These are phyloP conservation scores for Neurospora discreta DNA, from an alignment of 495 filamentous ascomycete genomes.

Conservation along the genomic window DNA sequence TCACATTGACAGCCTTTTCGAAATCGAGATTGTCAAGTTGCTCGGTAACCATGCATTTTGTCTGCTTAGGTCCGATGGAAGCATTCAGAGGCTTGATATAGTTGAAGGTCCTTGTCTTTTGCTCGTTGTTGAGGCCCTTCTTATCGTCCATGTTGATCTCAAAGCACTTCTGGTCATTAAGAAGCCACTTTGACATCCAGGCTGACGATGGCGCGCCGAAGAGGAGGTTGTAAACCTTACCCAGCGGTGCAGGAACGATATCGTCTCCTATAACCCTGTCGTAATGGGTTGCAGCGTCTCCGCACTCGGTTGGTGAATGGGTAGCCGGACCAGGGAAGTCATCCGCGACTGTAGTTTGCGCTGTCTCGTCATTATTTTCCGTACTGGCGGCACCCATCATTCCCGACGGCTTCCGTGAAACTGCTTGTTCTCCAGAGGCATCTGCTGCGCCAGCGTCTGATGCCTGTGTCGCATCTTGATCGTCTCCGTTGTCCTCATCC, in stretches of 20 bases:
- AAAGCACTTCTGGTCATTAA: slow-evolving; percentile 76
- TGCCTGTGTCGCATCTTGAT: slow-evolving; percentile 47
- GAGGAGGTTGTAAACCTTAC: slow-evolving; percentile 78
- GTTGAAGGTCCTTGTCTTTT: slow-evolving; percentile 60
- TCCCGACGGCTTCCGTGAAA: slow-evolving; percentile 57
- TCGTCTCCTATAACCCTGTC: slow-evolving; percentile 81
- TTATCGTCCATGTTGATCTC: slow-evolving; percentile 80
- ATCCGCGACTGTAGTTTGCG: slow-evolving; percentile 34
- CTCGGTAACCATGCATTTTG: slow-evolving; percentile 86
- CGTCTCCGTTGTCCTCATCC: slow-evolving; percentile 60
- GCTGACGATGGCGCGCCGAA: slow-evolving; percentile 69
- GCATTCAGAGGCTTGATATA: slow-evolving; percentile 87
- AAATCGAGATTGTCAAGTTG: slow-evolving; percentile 71
- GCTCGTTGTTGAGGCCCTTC: slow-evolving; percentile 61
- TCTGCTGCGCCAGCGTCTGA: slow-evolving; percentile 50
- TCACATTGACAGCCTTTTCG: slow-evolving; percentile 74
- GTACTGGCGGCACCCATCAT: slow-evolving; percentile 32
- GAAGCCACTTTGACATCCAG: slow-evolving; percentile 77
- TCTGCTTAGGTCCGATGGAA: slow-evolving; percentile 85
- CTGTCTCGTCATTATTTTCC: slow-evolving; percentile 47
- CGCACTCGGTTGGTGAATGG: slow-evolving; percentile 76
- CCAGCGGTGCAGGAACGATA: slow-evolving; percentile 73
- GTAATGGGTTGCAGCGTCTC: slow-evolving; percentile 65
- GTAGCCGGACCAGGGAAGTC: slow-evolving; percentile 85
- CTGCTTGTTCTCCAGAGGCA: slow-evolving; percentile 47